A percentile compares a stretch with the other conserved stretches of the same genome.
Evolutionary conservation across 2,329 filamentous ascomycete species (phyloP).

Genomic region (Stenocarpella maydis): DNA sequence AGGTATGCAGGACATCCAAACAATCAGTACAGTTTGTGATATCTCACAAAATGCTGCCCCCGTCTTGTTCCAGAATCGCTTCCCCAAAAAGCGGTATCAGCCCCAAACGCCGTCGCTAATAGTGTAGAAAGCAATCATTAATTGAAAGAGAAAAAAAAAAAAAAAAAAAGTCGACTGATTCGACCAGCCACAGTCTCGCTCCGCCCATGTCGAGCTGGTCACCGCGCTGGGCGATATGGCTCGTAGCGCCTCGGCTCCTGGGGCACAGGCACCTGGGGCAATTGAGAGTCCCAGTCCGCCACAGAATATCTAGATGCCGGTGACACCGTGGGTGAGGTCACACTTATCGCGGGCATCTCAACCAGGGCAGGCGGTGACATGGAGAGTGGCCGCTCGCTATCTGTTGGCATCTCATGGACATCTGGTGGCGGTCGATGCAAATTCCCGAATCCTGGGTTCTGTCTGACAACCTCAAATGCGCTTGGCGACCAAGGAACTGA

Average conservation of each 20-base stretch:
- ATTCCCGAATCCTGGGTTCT: neutral
- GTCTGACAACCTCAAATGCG: constrained; percentile 24
- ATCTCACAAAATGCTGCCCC: neutral
- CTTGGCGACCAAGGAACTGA: constrained; percentile 31
- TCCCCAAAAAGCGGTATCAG: neutral
- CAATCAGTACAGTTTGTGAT: constrained; percentile 3
- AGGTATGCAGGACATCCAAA: neutral
- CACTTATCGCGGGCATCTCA: constrained; percentile 41
- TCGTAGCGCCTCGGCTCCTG: constrained; percentile 26
- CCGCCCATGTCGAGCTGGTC: neutral
- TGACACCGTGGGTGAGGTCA: constrained; percentile 27
- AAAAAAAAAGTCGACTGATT: too few relatives aligned
- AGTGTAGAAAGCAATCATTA: neutral
- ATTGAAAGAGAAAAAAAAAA: neutral
- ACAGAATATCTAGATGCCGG: constrained; percentile 23
- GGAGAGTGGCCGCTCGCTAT: constrained; percentile 4
- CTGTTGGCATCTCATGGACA: constrained; percentile 34
- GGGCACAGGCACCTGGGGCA: constrained; percentile 2
- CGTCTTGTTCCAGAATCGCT: neutral
- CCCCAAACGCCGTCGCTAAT: constrained; percentile 11
- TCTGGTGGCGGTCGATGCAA: constrained; percentile 36
- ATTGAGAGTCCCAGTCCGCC: neutral
- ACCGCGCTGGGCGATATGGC: constrained; percentile 26
- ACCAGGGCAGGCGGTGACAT: constrained; percentile 34
- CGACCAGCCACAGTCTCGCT: neutral